phyloP scores from a whole-genome alignment of 2,329 filamentous ascomycete species.

The Fusarium goolgardi region DNA sequence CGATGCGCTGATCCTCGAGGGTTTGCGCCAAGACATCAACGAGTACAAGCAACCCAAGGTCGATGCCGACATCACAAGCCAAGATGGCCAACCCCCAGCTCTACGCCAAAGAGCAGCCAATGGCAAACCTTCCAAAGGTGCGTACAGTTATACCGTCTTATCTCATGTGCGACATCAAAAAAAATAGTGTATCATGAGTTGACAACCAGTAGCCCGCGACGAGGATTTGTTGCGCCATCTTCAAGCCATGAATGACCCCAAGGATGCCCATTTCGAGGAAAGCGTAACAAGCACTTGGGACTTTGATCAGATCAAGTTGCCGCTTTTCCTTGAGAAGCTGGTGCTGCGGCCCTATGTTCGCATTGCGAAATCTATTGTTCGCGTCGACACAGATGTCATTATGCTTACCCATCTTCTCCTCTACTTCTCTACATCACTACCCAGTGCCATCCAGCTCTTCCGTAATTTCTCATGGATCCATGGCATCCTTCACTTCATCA shows the following conservation, averaged over 20 bases:
- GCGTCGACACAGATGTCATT: constrained; percentile 77
- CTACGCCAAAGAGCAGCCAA: background rate
- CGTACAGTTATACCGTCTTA: constrained; percentile 1
- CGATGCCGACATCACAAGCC: background rate
- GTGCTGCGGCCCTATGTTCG: constrained; percentile 70
- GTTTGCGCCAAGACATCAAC: constrained; percentile 27
- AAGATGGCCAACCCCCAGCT: constrained; percentile 4
- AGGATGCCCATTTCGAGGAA: constrained; percentile 36
- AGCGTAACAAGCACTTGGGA: constrained; percentile 27
- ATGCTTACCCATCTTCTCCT: constrained; percentile 81
- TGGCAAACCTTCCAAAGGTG: constrained; percentile 14
- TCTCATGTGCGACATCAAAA: background rate
- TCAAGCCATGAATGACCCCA: constrained; percentile 30
- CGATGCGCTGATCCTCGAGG: constrained; percentile 31
- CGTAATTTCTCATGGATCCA: constrained; percentile 75
- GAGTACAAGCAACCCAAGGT: constrained; percentile 12
- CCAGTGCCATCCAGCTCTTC: constrained; percentile 74
- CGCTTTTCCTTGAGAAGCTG: constrained; percentile 22
- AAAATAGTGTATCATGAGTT: background rate
- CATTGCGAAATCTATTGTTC: constrained; percentile 67
- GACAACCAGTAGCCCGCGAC: constrained; percentile 13
- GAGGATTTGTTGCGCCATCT: constrained; percentile 33
- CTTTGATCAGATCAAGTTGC: constrained; percentile 35
- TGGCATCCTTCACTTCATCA: constrained; percentile 71
- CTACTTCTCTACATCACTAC: constrained; percentile 76